Base-by-base conservation (phyloP, 371 early-diverging fungal genomes). In the Mucor saturninus region DNA sequence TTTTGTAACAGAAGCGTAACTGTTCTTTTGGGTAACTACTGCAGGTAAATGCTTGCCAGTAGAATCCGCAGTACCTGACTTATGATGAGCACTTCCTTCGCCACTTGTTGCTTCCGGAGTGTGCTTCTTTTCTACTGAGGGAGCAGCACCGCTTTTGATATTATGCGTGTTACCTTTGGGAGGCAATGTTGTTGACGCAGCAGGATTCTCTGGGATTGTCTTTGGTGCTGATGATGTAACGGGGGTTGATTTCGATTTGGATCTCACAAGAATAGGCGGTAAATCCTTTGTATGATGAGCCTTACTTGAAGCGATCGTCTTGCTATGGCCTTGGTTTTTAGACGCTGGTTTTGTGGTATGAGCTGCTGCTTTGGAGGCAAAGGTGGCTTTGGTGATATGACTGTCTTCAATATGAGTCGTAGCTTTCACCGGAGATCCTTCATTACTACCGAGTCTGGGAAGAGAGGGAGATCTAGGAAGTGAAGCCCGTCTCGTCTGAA, bases 311-410 rank as follows among this genome's bases (percentile, higher is more conserved):
- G 26, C 9, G 9, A 7, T 9, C 21, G 48, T 4, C 14, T 42
- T 42, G 11, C 48, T 26, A n/a, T 11, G 28, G 50, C 13, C 30
- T 3, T 50, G 14, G 50, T 5, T 4, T 15, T 42, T 9, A n/a
- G 50, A 26, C 11, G 2, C 4, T 7, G 2, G 10, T 30, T 50
- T 21, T 21, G 21, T 21, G 21, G 21, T 50, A 14, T 30, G 3
- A 29, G 50, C 50, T 4, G 50, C 50, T 3, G 50, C 50, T 4
- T 26, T 50, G 4, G 50, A 50, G 7, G 50, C 50, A 50, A 50
- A 48, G 0, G 48, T 48, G 3, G 48, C 28, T 48, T 48, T 48
- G 6, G 48, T 48, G 26, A 21, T n/a, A 28, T 21, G 15, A 48
- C 2, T 5, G 3, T 15, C 9, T 3, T 7, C 26, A 28, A 8